phyloP scores from a whole-genome alignment of 192 early-diverging fungal genomes.

The Physocladia obscura region DNA sequence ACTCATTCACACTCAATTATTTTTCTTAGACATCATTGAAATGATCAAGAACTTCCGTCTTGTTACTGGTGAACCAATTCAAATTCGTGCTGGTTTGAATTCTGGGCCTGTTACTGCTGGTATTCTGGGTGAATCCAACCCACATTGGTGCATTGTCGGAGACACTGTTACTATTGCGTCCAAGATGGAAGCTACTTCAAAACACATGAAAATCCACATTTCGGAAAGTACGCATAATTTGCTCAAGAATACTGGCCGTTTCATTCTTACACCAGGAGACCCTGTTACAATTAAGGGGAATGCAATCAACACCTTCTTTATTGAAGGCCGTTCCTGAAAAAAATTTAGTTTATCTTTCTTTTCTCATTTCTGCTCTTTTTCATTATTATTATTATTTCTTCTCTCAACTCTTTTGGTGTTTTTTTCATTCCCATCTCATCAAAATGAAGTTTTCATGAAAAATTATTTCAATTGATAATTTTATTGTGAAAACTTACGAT shows the following conservation, averaged over 20 bases:
- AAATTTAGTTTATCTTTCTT: conserved; percentile 1
- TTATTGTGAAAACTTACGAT: no score
- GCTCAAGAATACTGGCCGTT: conserved; percentile 2
- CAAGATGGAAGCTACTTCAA: conserved; percentile 47
- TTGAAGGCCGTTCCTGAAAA: conserved; percentile 20
- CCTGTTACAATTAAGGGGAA: conserved; percentile 19
- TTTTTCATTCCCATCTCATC: no score
- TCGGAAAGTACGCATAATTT: conserved; percentile 37
- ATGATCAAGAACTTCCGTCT: conserved; percentile 41
- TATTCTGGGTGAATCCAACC: conserved; percentile 45
- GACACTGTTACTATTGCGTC: conserved; percentile 50
- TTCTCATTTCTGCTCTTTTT: not conserved
- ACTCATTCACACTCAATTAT: no score
- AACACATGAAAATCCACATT: conserved; percentile 46
- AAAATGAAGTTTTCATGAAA: no score
- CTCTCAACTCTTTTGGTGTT: no score
- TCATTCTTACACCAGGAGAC: not conserved
- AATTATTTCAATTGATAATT: no score
- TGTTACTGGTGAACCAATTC: conserved; percentile 39
- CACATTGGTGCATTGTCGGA: conserved; percentile 48
- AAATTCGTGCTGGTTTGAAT: conserved; percentile 45
- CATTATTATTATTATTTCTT: no score
- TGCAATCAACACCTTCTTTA: conserved; percentile 17
- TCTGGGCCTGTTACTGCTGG: conserved; percentile 50
- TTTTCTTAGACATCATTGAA: conserved; percentile 34